Evolutionary conservation across 352 stramenopile species (phyloP).

Genomic region (Globisporangium mamillatum): DNA sequence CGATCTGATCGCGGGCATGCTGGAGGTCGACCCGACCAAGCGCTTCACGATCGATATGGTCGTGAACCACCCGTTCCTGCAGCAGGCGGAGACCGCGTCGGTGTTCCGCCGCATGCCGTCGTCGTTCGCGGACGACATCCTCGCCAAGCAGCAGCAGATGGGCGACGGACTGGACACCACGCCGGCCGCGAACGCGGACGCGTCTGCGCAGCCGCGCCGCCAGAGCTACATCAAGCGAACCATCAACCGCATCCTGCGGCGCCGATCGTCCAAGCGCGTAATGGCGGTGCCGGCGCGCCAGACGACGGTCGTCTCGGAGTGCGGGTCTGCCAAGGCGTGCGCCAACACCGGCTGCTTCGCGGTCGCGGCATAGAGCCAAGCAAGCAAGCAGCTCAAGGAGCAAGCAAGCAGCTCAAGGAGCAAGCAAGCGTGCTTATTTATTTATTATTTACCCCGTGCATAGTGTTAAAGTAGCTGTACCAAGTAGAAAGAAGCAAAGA

Average conservation of each 20-base stretch:
- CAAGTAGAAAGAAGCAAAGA: conserved; percentile 4
- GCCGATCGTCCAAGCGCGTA: conserved; percentile 40
- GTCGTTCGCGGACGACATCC: conserved; percentile 24
- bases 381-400: neutral
- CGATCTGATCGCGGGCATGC: conserved; percentile 62
- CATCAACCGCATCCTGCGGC: conserved; percentile 46
- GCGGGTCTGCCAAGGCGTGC: conserved; percentile 3
- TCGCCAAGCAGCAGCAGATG: conserved; percentile 21
- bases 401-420: neutral
- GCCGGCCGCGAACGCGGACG: neutral
- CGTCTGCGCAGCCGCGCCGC: conserved; percentile 1
- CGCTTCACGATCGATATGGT: conserved; percentile 64
- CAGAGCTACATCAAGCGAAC: conserved; percentile 30
- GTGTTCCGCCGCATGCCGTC: conserved; percentile 26
- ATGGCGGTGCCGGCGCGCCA: conserved; percentile 31
- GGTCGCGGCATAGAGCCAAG: conserved; percentile 1
- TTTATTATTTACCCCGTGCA: conserved; percentile 11
- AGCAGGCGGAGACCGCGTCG: conserved; percentile 2
- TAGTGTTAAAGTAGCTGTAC: conserved; percentile 14
- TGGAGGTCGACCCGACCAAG: conserved; percentile 51
- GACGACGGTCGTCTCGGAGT: conserved; percentile 18
- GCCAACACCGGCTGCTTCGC: conserved; percentile 2
- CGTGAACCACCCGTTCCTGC: conserved; percentile 61
- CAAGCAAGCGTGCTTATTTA: conserved; percentile 12
- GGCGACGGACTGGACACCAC: conserved; percentile 8